Conservation (phyloP, 495 filamentous ascomycete genomes). For the Penicillium goetzii region DNA sequence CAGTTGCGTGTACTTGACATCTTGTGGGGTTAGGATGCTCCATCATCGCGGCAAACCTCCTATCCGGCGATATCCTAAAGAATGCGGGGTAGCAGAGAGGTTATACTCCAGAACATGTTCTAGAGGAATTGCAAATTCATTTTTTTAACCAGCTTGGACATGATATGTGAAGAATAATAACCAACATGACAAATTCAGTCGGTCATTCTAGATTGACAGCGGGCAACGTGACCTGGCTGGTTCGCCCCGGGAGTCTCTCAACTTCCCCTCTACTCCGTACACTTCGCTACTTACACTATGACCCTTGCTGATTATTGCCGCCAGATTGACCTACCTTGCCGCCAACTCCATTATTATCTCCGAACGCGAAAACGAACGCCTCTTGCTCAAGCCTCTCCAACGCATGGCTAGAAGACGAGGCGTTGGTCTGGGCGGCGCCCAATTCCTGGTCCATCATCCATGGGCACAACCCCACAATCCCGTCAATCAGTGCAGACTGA, state of each 20-base stretch:
- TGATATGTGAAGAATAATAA: not conserved
- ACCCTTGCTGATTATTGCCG: not conserved
- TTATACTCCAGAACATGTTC: not conserved
- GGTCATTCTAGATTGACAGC: not conserved
- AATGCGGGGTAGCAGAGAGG: not conserved
- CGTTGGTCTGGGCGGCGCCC: not conserved
- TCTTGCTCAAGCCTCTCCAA: not conserved
- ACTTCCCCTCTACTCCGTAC: not conserved
- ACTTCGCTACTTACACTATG: not conserved
- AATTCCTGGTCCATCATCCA: not conserved
- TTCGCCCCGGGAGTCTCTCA: not conserved
- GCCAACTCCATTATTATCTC: not conserved
- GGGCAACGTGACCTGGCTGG: conserved; percentile 1
- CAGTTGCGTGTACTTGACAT: not conserved
- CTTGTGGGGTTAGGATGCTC: not conserved
- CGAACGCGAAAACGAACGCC: conserved; percentile 3
- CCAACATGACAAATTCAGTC: not conserved
- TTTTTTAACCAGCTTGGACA: not conserved
- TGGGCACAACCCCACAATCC: conserved; percentile 1
- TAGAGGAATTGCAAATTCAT: not conserved
- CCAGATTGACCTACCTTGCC: not conserved
- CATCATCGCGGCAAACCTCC: not conserved
- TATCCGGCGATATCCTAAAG: not conserved
- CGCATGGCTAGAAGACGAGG: not conserved
- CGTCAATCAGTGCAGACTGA: not conserved